phyloP scores from a whole-genome alignment of 176 grass and related monocot species.

The Pontederia crassipes region DNA sequence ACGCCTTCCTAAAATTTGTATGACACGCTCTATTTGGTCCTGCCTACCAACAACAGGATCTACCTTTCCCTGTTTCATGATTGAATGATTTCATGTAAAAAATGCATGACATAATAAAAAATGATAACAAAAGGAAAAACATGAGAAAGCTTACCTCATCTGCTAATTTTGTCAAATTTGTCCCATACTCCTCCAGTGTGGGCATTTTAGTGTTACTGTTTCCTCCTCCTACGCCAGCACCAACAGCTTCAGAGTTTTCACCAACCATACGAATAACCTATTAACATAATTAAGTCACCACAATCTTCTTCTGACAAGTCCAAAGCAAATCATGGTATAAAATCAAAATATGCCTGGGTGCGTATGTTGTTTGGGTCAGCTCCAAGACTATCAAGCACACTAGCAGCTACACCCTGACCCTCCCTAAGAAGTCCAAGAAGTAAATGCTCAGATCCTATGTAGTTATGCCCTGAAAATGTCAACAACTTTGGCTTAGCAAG shows the following conservation, averaged over 20 bases:
- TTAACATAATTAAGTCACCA: background rate
- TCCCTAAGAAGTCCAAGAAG: conserved; percentile 89
- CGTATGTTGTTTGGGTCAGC: conserved; percentile 83
- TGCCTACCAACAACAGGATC: conserved; percentile 95
- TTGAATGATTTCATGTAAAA: background rate
- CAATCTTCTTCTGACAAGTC: conserved; percentile 10
- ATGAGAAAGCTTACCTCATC: conserved; percentile 54
- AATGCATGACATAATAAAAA: background rate
- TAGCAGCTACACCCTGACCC: conserved; percentile 85
- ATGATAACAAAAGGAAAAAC: background rate
- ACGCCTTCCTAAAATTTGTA: conserved; percentile 85
- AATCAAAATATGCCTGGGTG: conserved; percentile 46
- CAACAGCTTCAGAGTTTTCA: conserved; percentile 89
- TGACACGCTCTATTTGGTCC: conserved; percentile 77
- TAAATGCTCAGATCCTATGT: conserved; percentile 95
- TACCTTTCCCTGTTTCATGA: conserved; percentile 58
- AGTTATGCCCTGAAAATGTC: conserved; percentile 65
- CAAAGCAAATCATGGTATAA: background rate
- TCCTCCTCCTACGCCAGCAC: conserved; percentile 86
- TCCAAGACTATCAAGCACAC: conserved; percentile 78
- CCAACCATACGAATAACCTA: conserved; percentile 95
- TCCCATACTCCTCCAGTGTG: conserved; percentile 95
- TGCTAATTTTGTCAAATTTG: conserved; percentile 89
- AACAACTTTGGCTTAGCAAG: background rate
- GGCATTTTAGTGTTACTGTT: conserved; percentile 90